Percentiles rank a stretch among this genome's conserved stretches.
Conservation (phyloP, 2,329 filamentous ascomycete species). For the Fusarium globosum region DNA sequence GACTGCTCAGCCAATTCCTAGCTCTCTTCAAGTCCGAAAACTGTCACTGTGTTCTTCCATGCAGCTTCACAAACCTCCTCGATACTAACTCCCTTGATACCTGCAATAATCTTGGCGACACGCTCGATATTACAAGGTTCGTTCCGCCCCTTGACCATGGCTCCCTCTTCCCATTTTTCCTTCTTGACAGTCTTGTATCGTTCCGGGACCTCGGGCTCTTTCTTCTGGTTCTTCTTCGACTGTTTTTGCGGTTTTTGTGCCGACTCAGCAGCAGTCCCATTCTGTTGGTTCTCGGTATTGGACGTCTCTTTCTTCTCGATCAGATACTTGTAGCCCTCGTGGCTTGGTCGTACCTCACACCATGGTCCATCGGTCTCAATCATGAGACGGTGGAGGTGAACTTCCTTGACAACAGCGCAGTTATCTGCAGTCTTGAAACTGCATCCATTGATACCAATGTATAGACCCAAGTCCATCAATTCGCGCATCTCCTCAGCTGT, state of each 20-base stretch:
- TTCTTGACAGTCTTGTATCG: constrained; percentile 91
- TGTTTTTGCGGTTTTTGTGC: constrained; percentile 50
- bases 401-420: constrained; percentile 81
- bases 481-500: constrained; percentile 85
- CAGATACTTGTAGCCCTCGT: constrained; percentile 82
- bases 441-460: constrained; percentile 97
- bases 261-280: constrained; percentile 36
- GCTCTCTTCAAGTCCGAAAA: constrained; percentile 75
- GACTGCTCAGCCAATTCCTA: constrained; percentile 26
- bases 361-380: constrained; percentile 98
- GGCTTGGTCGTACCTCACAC: constrained; percentile 92
- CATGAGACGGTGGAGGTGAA: constrained; percentile 84
- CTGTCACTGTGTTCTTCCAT: constrained; percentile 82
- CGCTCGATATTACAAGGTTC: constrained; percentile 89
- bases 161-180: constrained; percentile 89
- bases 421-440: constrained; percentile 96
- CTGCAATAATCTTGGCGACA: constrained; percentile 89
- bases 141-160: constrained; percentile 94
- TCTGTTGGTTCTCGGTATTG: constrained; percentile 37
- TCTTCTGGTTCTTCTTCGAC: constrained; percentile 65
- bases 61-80: constrained; percentile 88
- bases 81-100: constrained; percentile 81
- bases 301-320: constrained; percentile 54
- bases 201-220: constrained; percentile 73
- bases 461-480: constrained; percentile 81